Percentiles rank a stretch among this genome's conserved stretches.
phyloP scores from a whole-genome alignment of 2,329 filamentous ascomycete species.

The Venturia effusa region DNA sequence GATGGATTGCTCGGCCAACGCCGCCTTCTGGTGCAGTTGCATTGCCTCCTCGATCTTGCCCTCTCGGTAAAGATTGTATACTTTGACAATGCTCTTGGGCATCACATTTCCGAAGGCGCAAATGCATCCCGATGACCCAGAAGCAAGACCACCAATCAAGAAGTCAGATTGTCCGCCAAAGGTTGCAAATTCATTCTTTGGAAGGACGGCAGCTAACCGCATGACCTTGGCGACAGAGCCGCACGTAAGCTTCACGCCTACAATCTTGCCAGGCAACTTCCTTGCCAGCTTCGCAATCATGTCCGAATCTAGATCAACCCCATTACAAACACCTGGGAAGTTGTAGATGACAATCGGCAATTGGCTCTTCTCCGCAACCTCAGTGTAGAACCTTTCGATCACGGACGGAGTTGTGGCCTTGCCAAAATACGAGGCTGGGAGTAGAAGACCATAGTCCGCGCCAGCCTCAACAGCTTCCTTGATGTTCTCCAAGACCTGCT shows the following conservation, averaged over 20 bases:
- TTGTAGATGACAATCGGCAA: conserved; percentile 63
- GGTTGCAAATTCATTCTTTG: conserved; percentile 49
- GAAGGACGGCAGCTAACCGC: conserved; percentile 43
- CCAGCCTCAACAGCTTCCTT: conserved; percentile 29
- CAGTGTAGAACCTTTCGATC: conserved; percentile 29
- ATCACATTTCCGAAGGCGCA: conserved; percentile 48
- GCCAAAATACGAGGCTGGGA: conserved; percentile 36
- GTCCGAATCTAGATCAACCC: conserved; percentile 58
- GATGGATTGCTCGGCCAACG: conserved; percentile 53
- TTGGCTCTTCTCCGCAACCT: conserved; percentile 46
- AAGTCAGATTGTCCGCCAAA: conserved; percentile 68
- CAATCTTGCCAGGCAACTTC: conserved; percentile 26
- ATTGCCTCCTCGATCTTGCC: conserved; percentile 50
- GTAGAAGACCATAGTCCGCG: conserved; percentile 32
- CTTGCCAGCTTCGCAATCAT: conserved; percentile 47
- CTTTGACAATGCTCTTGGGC: conserved; percentile 42
- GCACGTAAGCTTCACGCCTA: conserved; percentile 62
- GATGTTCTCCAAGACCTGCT: conserved; percentile 33
- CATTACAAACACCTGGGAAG: conserved; percentile 56
- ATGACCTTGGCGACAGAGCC: conserved; percentile 65
- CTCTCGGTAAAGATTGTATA: conserved; percentile 51
- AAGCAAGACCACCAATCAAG: conserved; percentile 44
- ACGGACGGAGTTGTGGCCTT: conserved; percentile 31
- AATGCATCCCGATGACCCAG: conserved; percentile 44
- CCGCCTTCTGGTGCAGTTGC: conserved; percentile 48